Percentiles rank a stretch among this genome's conserved stretches.
Evolutionary conservation across 768 basidiomycete species (phyloP).

Genomic region (Mycena rebaudengoi): DNA sequence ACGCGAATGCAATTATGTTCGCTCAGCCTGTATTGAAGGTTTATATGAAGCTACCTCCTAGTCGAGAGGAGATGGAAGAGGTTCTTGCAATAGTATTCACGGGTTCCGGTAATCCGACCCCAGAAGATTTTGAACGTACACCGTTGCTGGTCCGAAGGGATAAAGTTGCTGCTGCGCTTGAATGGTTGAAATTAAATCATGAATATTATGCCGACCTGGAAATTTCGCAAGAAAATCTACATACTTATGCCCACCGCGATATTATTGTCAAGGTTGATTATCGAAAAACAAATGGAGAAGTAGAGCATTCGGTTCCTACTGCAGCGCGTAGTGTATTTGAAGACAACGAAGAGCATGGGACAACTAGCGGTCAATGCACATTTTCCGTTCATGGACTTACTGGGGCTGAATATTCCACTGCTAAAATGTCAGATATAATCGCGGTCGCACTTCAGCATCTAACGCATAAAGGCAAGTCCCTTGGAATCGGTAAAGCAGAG

Average conservation of each 20-base stretch:
- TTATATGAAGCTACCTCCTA: no score
- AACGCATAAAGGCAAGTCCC: conserved; percentile 25
- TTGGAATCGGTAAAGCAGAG: conserved; percentile 37
- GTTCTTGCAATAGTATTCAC: no score
- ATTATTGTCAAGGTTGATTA: conserved; percentile 38
- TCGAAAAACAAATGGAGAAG: conserved; percentile 17
- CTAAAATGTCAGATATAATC: conserved; percentile 25
- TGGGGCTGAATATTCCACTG: conserved; percentile 31
- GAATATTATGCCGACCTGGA: no score
- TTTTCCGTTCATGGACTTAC: conserved; percentile 50
- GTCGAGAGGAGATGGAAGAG: no score
- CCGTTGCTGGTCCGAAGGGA: conserved; percentile 41
- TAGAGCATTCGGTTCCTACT: conserved; percentile 7
- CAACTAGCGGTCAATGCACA: conserved; percentile 38
- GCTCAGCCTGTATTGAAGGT: no score
- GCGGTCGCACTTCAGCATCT: conserved; percentile 41
- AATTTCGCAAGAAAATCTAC: conserved; percentile 33
- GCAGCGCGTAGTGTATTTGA: conserved; percentile 30
- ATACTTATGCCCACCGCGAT: conserved; percentile 30
- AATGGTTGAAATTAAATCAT: conserved; percentile 48
- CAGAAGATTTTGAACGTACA: no score
- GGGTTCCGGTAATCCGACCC: no score
- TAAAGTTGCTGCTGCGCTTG: conserved; percentile 32
- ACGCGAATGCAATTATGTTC: no score
- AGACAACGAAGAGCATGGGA: conserved; percentile 37